Evolutionary conservation across 768 basidiomycete genomes (phyloP), one percentile per base, ranked within the genome.

Genomic region (Amanita jacksonii): DNA sequence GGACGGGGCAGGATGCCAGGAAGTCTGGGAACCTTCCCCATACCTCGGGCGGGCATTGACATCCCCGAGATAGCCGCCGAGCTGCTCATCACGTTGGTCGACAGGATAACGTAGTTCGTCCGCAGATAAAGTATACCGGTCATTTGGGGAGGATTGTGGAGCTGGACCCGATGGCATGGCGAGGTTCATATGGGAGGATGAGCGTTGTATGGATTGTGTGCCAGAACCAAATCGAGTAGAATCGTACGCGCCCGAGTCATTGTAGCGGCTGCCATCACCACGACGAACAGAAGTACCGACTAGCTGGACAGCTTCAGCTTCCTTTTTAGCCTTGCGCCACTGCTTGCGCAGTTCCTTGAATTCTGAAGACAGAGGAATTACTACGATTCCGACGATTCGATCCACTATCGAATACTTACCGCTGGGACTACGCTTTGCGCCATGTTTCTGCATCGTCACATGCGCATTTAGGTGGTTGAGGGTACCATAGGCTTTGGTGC

Each of bases 381-480:
- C 57, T 94, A 96, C 73, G 97, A 99, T 69, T 98, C 94, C 97
- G 65, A 19, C 35, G 51, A 46, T 38, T 46, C 49, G 45, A 24
- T 16, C 38, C 16, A 10, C 5, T 42, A 25, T 31, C 1, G 31
- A 48, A 48, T 27, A 58, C 85, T 64, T 55, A 94, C 94, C 93
- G 45, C 77, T 77, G 9, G 94, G 94, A 59, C 78, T 84, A 44
- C 93, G 77, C 66, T 94, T 97, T 12, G 70, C 45, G 33, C 94
- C 94, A 59, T 99, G 94, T 62, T 87, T 87, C 62, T 97, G 94
- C 88, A 96, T 96, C n/a, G 81, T 85, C 46, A 97, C 90, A 61
- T 99, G 94, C 23, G 92, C 91, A 59, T 99, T 99, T 49, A 99
- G 72, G 62, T 99, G 94, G 59, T 99, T 97, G 38, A 97, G 71